phyloP scores from a whole-genome alignment of 768 basidiomycete genomes.

The Filobasidium wieringae region DNA sequence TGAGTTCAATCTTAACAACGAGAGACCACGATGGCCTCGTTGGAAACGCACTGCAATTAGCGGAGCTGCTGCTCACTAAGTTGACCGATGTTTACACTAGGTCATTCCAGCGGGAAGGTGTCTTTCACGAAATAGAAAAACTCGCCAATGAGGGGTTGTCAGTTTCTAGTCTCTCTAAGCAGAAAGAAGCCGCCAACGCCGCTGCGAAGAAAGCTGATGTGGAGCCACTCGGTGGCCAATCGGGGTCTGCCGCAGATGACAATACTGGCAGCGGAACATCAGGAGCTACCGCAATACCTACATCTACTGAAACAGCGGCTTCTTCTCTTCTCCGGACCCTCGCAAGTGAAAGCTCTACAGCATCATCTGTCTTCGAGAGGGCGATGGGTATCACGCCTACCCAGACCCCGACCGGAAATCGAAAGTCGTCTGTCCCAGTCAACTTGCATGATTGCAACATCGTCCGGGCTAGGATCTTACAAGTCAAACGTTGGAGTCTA shows the following conservation, averaged over 20 bases:
- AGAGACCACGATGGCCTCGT: conserved; percentile 80
- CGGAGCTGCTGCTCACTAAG: conserved; percentile 78
- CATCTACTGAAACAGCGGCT: not conserved
- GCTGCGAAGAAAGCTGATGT: conserved; percentile 10
- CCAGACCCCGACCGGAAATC: not conserved
- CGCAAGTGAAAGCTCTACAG: not conserved
- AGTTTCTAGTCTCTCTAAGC: conserved; percentile 30
- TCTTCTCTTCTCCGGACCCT: not conserved
- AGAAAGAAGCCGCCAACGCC: conserved; percentile 22
- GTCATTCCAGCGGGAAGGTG: conserved; percentile 85
- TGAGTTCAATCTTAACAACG: conserved; percentile 83
- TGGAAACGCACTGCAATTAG: conserved; percentile 78
- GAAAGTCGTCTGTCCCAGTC: conserved; percentile 13
- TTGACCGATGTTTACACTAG: conserved; percentile 73
- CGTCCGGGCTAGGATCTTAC: conserved; percentile 75
- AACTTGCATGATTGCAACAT: conserved; percentile 87
- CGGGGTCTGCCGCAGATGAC: not conserved
- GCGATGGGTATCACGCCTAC: not conserved
- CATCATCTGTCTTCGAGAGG: not conserved
- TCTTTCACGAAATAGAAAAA: conserved; percentile 82
- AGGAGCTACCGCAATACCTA: not conserved
- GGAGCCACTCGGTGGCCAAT: not conserved
- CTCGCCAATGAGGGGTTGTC: conserved; percentile 56
- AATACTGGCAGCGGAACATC: not conserved
- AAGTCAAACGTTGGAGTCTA: conserved; percentile 57